These are phyloP conservation scores for Pleodorina starrii DNA, from an alignment of 139 green algal genomes.

Conservation along the genomic window DNA sequence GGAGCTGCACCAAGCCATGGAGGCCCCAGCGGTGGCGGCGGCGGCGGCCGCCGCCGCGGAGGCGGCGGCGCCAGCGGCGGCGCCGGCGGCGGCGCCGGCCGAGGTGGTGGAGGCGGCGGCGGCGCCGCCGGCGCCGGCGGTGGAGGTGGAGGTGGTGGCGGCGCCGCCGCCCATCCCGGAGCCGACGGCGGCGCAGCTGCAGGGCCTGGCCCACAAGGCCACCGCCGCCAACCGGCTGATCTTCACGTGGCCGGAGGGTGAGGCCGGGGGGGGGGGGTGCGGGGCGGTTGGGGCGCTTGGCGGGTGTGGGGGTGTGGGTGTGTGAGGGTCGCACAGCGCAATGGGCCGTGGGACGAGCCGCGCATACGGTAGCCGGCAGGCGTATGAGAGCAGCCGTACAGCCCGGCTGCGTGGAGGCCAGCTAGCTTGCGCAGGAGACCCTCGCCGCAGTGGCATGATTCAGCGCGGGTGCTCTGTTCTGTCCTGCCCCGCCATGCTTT, in stretches of 20 bases:
- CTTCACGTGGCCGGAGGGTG: constrained; percentile 61
- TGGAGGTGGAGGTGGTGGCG: not conserved
- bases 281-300: not conserved
- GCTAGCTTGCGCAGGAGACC: too few species aligned
- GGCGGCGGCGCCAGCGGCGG: constrained; percentile 12
- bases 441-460: too few species aligned
- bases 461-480: not conserved
- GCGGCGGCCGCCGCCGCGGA: not conserved
- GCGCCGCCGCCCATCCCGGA: constrained; percentile 29
- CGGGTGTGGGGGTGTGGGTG: not conserved
- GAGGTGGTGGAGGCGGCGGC: not conserved
- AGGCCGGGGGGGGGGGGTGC: not conserved
- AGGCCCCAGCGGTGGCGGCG: not conserved
- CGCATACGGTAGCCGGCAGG: too few species aligned
- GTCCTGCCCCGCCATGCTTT: not conserved
- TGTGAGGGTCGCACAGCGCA: not conserved
- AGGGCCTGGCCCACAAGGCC: constrained; percentile 50
- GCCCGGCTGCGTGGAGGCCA: too few species aligned
- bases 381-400: too few species aligned
- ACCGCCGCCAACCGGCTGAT: constrained; percentile 34
- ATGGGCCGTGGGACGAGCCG: too few species aligned
- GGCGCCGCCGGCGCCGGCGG: not conserved
- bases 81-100: not conserved
- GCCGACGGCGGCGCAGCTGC: constrained; percentile 39
- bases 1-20: constrained; percentile 10